Base-by-base conservation (phyloP, 768 basidiomycete genomes). In the Trametes coccinea region DNA sequence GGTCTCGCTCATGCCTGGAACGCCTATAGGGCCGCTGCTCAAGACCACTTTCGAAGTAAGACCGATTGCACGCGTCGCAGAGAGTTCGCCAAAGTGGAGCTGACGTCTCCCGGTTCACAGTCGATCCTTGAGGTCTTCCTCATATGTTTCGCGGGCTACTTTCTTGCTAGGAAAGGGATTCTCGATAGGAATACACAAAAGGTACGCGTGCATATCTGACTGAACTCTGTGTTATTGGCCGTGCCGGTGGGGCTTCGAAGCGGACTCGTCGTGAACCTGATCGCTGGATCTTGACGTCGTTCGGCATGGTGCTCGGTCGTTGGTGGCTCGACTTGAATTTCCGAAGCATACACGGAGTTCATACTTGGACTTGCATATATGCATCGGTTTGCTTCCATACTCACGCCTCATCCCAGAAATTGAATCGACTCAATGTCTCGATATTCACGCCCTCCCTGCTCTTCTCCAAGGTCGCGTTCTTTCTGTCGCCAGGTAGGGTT, bases 381-480 rank as follows among this genome's bases (percentile, higher is more conserved):
- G 9, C 14, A 11, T n/a, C 14, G 10, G 14, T n/a, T 8, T n/a
- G 1, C 41, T 16, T 39, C 0, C 7, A 31, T 37, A 17, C 43
- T 48, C 33, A 27, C 45, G 0, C 45, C n/a, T 17, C 3, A 7
- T 10, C 43, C 29, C 68, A 91, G 90, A 83, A 86, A 82, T 76
- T 93, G 17, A 93, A 93, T 68, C 80, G 83, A 22, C 76, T 96
- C 54, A 96, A 95, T 72, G 86, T 96, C 27, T 90, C 90, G 0
- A 83, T 98, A 34, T 97, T 98, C 76, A 93, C 91, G 0, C 90
- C 92, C 0, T 88, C 90, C 0, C 83, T 95, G 5, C 78, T 96
- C 34, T 95, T 96, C 76, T 94, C 92, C 11, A 98, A 97, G 76
- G 94, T 98, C 22, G 96, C 95, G 0, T 96, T 95, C 77, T 92